A percentile compares a stretch with the other conserved stretches of the same genome.
These are phyloP conservation scores for Nicotiana attenuata DNA, from an alignment of 257 asterid genomes.

Conservation along the genomic window DNA sequence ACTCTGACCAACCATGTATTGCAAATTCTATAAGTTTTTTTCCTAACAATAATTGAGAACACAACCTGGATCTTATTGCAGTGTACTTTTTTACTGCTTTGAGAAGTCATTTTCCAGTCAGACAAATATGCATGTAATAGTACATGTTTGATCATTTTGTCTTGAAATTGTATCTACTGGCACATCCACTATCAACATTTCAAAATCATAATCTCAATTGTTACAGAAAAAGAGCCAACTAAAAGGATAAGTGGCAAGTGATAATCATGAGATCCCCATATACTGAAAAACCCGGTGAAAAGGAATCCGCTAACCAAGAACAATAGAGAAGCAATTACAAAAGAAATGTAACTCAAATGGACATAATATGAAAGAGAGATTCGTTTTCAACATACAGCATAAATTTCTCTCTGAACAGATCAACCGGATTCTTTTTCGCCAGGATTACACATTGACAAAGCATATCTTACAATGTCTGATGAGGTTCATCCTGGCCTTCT, in stretches of 20 bases:
- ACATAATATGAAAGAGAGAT: conserved; percentile 3
- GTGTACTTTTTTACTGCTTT: neutral
- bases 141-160: neutral
- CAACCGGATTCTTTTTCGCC: conserved; percentile 39
- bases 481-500: conserved; percentile 43
- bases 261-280: neutral
- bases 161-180: neutral
- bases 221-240: neutral
- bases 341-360: conserved; percentile 7
- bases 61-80: neutral
- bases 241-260: neutral
- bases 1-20: neutral
- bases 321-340: conserved; percentile 28
- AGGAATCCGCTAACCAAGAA: conserved; percentile 16
- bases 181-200: neutral
- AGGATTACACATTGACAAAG: conserved; percentile 12
- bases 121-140: neutral
- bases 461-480: conserved; percentile 12
- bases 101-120: conserved; percentile 3
- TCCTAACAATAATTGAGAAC: neutral
- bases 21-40: neutral
- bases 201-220: neutral
- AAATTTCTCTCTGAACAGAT: conserved; percentile 20
- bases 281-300: conserved; percentile 18
- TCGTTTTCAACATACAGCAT: neutral